Base-by-base conservation (phyloP, 768 basidiomycete species). In the Russula virescens region DNA sequence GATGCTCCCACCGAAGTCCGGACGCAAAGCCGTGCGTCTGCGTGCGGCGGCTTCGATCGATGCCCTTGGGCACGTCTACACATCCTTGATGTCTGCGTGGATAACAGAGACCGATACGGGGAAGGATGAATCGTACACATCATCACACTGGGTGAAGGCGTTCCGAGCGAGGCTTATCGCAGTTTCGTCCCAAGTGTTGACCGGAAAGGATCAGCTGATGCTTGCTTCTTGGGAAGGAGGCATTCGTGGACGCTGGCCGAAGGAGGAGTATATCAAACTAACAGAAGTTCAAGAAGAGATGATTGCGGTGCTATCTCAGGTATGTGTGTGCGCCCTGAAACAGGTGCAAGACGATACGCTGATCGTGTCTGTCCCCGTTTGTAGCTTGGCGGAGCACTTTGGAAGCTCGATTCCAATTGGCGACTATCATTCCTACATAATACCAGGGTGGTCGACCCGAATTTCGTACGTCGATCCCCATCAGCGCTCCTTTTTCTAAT, bases 371-470 rank as follows among this genome's bases (percentile, higher is more conserved):
- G 56, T 49, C 47, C 10, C 3, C 3, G n/a, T 31, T 11, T 10
- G 47, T 56, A 79, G 78, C 72, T 79, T 11, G 77, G 72, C 1
- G 74, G 75, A 7, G 73, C 82, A 1, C 74, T 83, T 23, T 69
- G 71, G 5, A 74, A 80, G 23, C 69, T 84, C 42, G 75, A 80
- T 26, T 73, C 73, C 0, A 66, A 70, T 23, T 79, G 79, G 77
- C 70, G 79, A 19, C 71, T 71, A 42, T 62, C 68, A 5, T 73
- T 82, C 51, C 70, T 80, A 0, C 75, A 77, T 38, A 70, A 74
- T 52, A 82, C 81, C 3, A 75, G 77, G 35, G 78, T 81, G 56
- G 74, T 85, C 38, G 81, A 85, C 68, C 83, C 84, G 0, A 77
- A 80, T 67, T 81, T 84, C 66, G 82, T 81, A 63, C 74, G 52